Evolutionary conservation across 176 grass and related monocot genomes (phyloP), one percentile per base, ranked within the genome.

Genomic region (Paspalum notatum): DNA sequence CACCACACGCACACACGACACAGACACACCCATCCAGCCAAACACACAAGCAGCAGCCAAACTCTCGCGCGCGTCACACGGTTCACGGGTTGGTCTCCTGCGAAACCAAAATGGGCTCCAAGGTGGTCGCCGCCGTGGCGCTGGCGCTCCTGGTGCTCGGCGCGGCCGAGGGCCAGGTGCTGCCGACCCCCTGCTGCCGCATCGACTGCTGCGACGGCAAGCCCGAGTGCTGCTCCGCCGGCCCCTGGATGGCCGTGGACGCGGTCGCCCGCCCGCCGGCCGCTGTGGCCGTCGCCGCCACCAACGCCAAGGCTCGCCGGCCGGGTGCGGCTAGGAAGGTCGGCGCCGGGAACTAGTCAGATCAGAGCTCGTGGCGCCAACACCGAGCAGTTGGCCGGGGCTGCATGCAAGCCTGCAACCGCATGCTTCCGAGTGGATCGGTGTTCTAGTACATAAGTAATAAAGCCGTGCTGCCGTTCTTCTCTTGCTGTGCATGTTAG

Each of bases 201-300:
- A 39, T 82, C 14, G 44, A 87, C 71, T 88, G 84, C 45, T 94
- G 79, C 77, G 77, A 94, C 66, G 87, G 85, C 67, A 82, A 17
- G 7, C 80, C 68, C 21, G 73, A 87, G 76, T 94, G 85, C 74
- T 79, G 77, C 27, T 44, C 20, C 3, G 59, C 83, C 5, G 84
- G 78, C 3, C 18, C 63, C 6, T 7, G 12, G 21, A 16, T 16
- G 66, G 17, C 11, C 11, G 8, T 3, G 10, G 47, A 3, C 2
- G 51, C 7, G 18, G 49, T 14, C 8, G 21, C 15, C 66, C 26
- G 15, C 7, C 13, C 38, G 21, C 60, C 37, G 49, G 2, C 48
- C 5, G 48, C 13, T 1, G 44, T 16, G 5, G 4, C 15, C 1
- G n/a, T 5, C 67, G 54, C 3, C 67, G 54, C 3, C n/a, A 0